Evolutionary conservation across 495 filamentous ascomycete genomes (phyloP).

Genomic region (Penicillium bovifimosum): DNA sequence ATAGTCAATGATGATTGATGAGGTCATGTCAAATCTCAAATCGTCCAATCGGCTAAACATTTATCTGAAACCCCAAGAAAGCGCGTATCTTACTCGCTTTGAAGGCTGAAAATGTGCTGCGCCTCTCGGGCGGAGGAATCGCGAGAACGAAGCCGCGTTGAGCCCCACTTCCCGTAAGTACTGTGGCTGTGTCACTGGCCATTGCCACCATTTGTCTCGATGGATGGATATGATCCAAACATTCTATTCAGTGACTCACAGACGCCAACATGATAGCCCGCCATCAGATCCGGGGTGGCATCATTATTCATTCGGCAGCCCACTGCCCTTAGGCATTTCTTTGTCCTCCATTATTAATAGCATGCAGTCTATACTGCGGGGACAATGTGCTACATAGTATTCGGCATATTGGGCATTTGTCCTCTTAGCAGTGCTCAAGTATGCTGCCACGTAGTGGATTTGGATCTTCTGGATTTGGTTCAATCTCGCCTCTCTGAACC

Average conservation of each 20-base stretch:
- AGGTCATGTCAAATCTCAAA: no score
- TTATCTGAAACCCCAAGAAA: not conserved
- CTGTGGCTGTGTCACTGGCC: not conserved
- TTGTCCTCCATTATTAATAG: no score
- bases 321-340: not conserved
- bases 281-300: not conserved
- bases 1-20: not conserved
- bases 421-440: conserved; percentile 62
- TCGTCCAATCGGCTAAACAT: no score
- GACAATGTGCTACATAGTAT: conserved; percentile 54
- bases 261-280: not conserved
- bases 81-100: no score
- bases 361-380: conserved; percentile 29
- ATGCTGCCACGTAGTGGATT: conserved; percentile 46
- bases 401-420: conserved; percentile 65
- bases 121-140: not conserved
- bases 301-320: no score
- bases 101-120: not conserved
- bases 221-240: not conserved
- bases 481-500: no score
- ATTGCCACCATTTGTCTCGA: not conserved
- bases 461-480: conserved; percentile 54
- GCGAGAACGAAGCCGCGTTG: not conserved
- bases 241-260: not conserved
- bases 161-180: not conserved